These are phyloP conservation scores for Colletotrichum liriopes DNA, from an alignment of 2,329 filamentous ascomycete genomes.

Conservation along the genomic window DNA sequence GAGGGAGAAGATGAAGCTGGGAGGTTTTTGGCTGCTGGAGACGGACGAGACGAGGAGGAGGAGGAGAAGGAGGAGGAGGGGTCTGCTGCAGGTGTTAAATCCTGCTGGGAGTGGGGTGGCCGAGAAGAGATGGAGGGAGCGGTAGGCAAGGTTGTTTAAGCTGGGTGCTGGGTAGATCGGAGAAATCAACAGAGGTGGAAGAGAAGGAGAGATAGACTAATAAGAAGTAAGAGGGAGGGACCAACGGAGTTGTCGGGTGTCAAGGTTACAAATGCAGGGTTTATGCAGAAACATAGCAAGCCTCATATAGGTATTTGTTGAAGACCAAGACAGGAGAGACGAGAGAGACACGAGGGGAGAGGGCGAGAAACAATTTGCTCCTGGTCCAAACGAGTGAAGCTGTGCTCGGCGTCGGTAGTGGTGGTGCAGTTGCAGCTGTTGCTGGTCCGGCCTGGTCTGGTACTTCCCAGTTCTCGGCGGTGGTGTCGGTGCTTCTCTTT, in stretches of 20 bases:
- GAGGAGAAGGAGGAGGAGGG: constrained; percentile 1
- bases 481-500: constrained; percentile 12
- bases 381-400: constrained; percentile 14
- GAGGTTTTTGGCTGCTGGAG: constrained; percentile 1
- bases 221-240: constrained; percentile 27
- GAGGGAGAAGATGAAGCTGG: constrained; percentile 14
- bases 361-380: constrained; percentile 37
- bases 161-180: constrained; percentile 5
- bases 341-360: constrained; percentile 30
- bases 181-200: not conserved
- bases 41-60: constrained; percentile 15
- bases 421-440: not conserved
- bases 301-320: constrained; percentile 40
- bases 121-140: constrained; percentile 2
- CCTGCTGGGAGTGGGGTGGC: constrained; percentile 27
- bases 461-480: constrained; percentile 1
- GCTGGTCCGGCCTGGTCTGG: not conserved
- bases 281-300: constrained; percentile 37
- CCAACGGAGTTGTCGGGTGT: constrained; percentile 23
- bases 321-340: constrained; percentile 29
- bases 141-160: constrained; percentile 6
- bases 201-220: constrained; percentile 16
- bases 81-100: constrained; percentile 38
- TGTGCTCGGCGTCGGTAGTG: not conserved
- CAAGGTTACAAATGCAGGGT: constrained; percentile 3